Evolutionary conservation across 2,329 filamentous ascomycete species (phyloP), one percentile per base, ranked within the genome.

Genomic region (Clathrospora elynae): DNA sequence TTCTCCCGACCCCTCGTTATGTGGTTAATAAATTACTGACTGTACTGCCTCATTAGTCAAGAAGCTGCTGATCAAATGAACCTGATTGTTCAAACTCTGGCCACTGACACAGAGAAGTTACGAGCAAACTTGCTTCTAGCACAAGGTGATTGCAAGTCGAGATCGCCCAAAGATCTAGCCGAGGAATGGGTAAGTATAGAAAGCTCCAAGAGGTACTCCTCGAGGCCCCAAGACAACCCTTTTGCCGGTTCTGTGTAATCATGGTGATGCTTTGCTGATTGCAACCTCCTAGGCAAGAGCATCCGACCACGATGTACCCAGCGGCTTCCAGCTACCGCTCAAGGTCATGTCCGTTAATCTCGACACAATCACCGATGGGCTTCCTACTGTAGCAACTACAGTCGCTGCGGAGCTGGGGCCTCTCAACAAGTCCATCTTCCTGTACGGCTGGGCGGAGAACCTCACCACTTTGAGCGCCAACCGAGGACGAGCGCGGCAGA

Each of bases 391-490:
- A 10, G 72, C 79, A 9, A 69, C 57, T 26, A 71, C 59, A 53
- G 76, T 77, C 37, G 73, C 62, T 4, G 55, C 72, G 6, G 71
- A 74, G 5, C 71, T 87, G 36, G 83, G 79, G 0, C 68, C 75
- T 9, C 82, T 87, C 42, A 90, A 88, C 57, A 71, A 77, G 38
- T 84, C 84, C 13, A 86, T 89, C 6, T 88, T 90, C 60, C 73
- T 87, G 37, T 83, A 84, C 59, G 87, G 87, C 11, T 91, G 87
- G 87, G 75, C 76, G 7, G 70, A 73, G 6, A 73, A 77, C 0
- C 62, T 79, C 17, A 87, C 84, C 1, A 90, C 86, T 1, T 70
- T 91, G 36, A 88, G 86, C 3, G 85, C 84, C 49, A 90, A 91
- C 61, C 77, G 80, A 14, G 80, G 80, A 1, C 83, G 86, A 30